Percentiles rank a stretch among this genome's conserved stretches.
Conservation (phyloP, 1,139 yeast genomes). For the Kodamaea sp. region DNA sequence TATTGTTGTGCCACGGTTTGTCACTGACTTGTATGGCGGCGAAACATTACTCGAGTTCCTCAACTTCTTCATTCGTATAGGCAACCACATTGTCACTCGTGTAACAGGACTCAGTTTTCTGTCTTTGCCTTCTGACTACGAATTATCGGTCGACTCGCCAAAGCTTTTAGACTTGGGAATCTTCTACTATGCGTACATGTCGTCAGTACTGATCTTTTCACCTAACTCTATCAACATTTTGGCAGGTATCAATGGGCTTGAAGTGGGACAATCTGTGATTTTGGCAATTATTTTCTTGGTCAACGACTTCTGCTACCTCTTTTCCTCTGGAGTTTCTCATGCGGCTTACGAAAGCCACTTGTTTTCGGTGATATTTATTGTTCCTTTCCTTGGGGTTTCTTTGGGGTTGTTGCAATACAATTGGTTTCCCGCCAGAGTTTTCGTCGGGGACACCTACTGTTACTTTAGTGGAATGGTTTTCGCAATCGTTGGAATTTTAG, state of each 20-base stretch:
- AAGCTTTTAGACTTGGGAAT: slow-evolving; percentile 73
- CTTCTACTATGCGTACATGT: slow-evolving; percentile 86
- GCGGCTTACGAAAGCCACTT: slow-evolving; percentile 83
- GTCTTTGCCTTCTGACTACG: slow-evolving; percentile 37
- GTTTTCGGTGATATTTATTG: slow-evolving; percentile 72
- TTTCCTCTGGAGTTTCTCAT: slow-evolving; percentile 37
- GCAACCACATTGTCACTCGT: slow-evolving; percentile 36
- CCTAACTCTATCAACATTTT: slow-evolving; percentile 96
- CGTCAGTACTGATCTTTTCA: slow-evolving; percentile 85
- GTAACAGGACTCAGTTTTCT: slow-evolving; percentile 42
- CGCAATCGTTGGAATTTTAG: slow-evolving; percentile 93
- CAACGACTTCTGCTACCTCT: slow-evolving; percentile 75
- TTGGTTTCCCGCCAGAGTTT: slow-evolving; percentile 89
- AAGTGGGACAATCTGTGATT: slow-evolving; percentile 90
- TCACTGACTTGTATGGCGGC: slow-evolving; percentile 40
- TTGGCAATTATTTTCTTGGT: slow-evolving; percentile 67
- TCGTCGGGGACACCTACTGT: slow-evolving; percentile 98
- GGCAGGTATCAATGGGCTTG: slow-evolving; percentile 96
- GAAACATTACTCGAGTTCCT: slow-evolving; percentile 21
- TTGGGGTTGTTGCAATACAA: slow-evolving; percentile 74
- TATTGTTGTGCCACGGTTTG: slow-evolving; percentile 78
- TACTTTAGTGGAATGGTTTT: slow-evolving; percentile 98
- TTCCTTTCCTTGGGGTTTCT: slow-evolving; percentile 89
- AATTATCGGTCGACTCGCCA: slow-evolving; percentile 30
- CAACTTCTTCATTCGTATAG: slow-evolving; percentile 25